Base-by-base conservation (phyloP, 495 filamentous ascomycete species). In the Penicillium canescens region DNA sequence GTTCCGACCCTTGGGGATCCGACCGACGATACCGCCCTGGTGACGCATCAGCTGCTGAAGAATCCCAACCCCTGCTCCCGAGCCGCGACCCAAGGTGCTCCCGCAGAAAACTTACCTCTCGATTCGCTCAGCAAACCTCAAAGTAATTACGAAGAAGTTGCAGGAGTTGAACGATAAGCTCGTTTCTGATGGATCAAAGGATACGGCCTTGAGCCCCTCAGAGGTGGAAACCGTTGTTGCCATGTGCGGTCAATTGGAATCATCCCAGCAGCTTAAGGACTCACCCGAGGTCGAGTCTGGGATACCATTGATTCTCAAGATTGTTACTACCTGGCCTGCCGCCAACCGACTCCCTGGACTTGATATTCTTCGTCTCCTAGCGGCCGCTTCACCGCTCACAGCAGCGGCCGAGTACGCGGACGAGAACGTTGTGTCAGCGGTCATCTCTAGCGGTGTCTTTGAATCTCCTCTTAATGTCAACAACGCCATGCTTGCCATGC, bases 61-160 rank as follows among this genome's bases (percentile, higher is more conserved):
- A 68, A 5, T 40, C 65, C 16, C 67, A 63, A 42, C 67, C 61
- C 51, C 67, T 14, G 43, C 69, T 38, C 71, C 74, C 5, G 66
- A 73, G 31, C 59, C 80, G 10, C 75, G 76, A 13, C 80, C 84
- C 3, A 88, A 85, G 51, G 74, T 84, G 16, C 76, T 96, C 13
- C 92, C 93, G 0, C 89, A 96, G 60, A 90, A 83, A 52, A 76
- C 81, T n/a, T 96, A 93, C 65, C 82, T 97, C n/a, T 78, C 82
- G 18, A 92, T 86, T 50, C 77, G 75, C 43, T 68, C 76, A 23
- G 86, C 84, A 20, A 84, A 84, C 42, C 67, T 83, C 42, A 73
- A 80, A 66, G 79, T 83, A 28, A 85, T 94, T 24, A 68, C 82
- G 16, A 91, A 87, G 62, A 94, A 94, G 68, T 71, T 93, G 34